Base-by-base conservation (phyloP, 305 asterid species). In the Fraxinus latifolia region DNA sequence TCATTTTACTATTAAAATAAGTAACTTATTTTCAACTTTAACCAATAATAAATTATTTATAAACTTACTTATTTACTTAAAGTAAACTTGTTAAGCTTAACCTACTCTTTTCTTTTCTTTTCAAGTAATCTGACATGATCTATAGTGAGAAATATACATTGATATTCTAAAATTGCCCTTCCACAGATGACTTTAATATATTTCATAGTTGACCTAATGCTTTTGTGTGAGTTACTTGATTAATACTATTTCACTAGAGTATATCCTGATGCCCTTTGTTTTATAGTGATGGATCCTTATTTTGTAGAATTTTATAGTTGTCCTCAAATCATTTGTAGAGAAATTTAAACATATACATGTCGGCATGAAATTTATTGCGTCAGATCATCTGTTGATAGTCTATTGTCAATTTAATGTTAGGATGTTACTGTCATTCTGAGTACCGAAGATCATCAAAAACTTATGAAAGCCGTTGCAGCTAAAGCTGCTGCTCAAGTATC, bases 391-490 rank as follows among this genome's bases (percentile, higher is more conserved):
- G 27, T 23, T 67, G 34, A 67, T 27, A 67, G 5, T 11, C 19
- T 67, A 9, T 67, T 27, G 7, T 81, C 33, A 19, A 81, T 81
- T 81, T 85, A 78, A 71, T 88, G 77, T 67, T 85, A 96, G 98
- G 97, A 92, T 78, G 87, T 96, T 83, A 82, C 94, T 32, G 87
- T 92, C 92, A 93, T 96, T 83, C 89, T 96, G 90, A 93, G 95
- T 73, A 93, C 98, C 7, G 97, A 96, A 83, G 98, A 93, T 84
- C 97, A 96, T 87, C 93, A 89, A 67, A 98, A 93, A 77, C 90
- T 91, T 85, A 89, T 96, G 97, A 86, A 84, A 86, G 81, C 82
- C 32, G 89, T 96, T 82, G 99, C 98, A 32, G 92, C 89, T 76
- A 96, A 96, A 89, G 86, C 98, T 65, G 91, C 88, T 75, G 90